Evolutionary conservation across 1,284 basidiomycete genomes (phyloP).

Genomic region (Moesziomyces globuligerus): DNA sequence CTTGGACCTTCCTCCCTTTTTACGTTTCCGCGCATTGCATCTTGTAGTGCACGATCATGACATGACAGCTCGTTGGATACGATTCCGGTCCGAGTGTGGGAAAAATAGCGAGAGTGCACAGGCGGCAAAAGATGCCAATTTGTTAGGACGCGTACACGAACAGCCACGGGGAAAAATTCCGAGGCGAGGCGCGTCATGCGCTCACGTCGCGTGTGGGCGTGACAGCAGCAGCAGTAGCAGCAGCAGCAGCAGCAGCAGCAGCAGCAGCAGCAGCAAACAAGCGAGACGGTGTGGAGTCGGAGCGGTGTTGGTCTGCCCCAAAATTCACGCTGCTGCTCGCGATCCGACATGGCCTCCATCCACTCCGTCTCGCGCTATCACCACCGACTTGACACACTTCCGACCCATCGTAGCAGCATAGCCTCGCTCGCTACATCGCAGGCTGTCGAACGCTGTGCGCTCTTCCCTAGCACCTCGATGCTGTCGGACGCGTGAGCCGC

Average conservation of each 20-base stretch:
- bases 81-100: background rate
- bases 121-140: too few species aligned
- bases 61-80: background rate
- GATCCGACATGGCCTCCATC: background rate
- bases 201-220: constrained; percentile 24
- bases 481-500: background rate
- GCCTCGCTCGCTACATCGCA: too few species aligned
- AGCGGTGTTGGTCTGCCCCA: background rate
- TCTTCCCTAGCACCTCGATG: background rate
- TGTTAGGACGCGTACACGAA: constrained; percentile 1
- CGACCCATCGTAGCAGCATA: too few species aligned
- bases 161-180: background rate
- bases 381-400: too few species aligned
- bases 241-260: constrained; percentile 1
- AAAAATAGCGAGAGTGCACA: too few species aligned
- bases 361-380: background rate
- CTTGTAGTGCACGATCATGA: background rate
- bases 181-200: constrained; percentile 2
- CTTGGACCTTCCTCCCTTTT: background rate
- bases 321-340: background rate
- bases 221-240: constrained; percentile 4
- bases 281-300: background rate
- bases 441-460: background rate
- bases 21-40: background rate
- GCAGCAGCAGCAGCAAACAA: constrained; percentile 2